phyloP scores from a whole-genome alignment of 1,139 yeast genomes.

The Eremothecium coryli region DNA sequence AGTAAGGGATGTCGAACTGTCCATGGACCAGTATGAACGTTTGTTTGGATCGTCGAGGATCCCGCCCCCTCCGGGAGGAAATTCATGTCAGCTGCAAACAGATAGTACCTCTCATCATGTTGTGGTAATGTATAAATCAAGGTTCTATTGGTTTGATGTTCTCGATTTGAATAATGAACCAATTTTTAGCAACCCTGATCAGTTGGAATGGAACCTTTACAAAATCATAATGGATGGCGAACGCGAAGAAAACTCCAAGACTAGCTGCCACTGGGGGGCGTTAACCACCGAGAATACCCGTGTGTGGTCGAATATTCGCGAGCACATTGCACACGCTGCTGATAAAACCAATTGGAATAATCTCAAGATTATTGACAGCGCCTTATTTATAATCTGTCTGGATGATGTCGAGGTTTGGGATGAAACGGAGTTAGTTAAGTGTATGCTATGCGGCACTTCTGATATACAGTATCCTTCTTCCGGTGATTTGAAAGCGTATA shows the following conservation, averaged over 20 bases:
- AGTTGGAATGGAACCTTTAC: constrained; percentile 60
- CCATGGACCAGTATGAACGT: constrained; percentile 82
- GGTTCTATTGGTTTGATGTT: constrained; percentile 87
- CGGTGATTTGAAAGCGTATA: constrained; percentile 31
- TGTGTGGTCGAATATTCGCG: constrained; percentile 68
- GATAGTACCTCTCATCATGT: constrained; percentile 65
- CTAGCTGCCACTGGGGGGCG: constrained; percentile 73
- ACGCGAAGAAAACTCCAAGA: constrained; percentile 3
- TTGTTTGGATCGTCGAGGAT: constrained; percentile 77
- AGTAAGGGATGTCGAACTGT: constrained; percentile 57
- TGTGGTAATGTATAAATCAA: constrained; percentile 70
- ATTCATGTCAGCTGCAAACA: constrained; percentile 63
- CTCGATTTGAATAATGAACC: constrained; percentile 60
- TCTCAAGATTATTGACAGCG: constrained; percentile 61
- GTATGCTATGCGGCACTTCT: constrained; percentile 80
- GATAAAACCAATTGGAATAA: constrained; percentile 51
- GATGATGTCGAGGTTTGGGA: constrained; percentile 65
- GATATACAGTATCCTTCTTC: constrained; percentile 21
- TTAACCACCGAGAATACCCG: constrained; percentile 78
- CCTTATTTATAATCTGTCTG: constrained; percentile 67
- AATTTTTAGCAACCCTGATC: constrained; percentile 53
- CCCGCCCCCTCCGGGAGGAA: constrained; percentile 55
- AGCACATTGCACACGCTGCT: constrained; percentile 34
- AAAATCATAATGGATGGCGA: constrained; percentile 47
- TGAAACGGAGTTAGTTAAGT: constrained; percentile 59